Percentiles rank a stretch among this genome's conserved stretches.
Evolutionary conservation across 768 basidiomycete genomes (phyloP).

Genomic region (Mycena epipterygia): DNA sequence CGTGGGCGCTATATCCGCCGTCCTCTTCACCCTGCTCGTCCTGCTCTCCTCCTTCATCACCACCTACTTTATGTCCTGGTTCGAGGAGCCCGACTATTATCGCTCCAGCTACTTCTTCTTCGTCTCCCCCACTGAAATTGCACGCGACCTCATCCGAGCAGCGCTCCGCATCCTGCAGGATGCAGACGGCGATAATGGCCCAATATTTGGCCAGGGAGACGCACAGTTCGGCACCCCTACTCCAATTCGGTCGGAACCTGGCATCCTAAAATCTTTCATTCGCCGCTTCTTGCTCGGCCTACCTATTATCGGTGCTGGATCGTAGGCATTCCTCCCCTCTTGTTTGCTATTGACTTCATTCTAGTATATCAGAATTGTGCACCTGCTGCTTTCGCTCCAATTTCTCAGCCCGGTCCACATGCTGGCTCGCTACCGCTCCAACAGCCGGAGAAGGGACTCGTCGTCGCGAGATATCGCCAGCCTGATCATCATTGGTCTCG

Average conservation of each 20-base stretch:
- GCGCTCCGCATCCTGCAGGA: conserved; percentile 75
- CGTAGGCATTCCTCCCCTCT: conserved; percentile 39
- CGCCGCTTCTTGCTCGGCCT: conserved; percentile 84
- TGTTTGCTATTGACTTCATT: neutral
- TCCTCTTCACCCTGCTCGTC: conserved; percentile 75
- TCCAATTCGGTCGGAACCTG: conserved; percentile 50
- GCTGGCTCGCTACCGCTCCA: conserved; percentile 74
- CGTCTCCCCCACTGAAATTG: conserved; percentile 69
- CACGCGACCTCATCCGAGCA: conserved; percentile 72
- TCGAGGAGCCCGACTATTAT: conserved; percentile 66
- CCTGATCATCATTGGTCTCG: conserved; percentile 71
- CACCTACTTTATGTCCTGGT: conserved; percentile 71
- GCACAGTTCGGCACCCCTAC: conserved; percentile 28
- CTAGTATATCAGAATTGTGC: conserved; percentile 57
- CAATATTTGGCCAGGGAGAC: conserved; percentile 37
- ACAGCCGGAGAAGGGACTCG: conserved; percentile 66
- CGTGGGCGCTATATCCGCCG: conserved; percentile 69
- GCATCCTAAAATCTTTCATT: conserved; percentile 68
- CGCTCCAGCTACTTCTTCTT: conserved; percentile 47
- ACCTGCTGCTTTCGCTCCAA: conserved; percentile 76
- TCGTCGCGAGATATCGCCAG: conserved; percentile 74
- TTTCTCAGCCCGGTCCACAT: conserved; percentile 78
- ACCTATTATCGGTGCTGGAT: conserved; percentile 83
- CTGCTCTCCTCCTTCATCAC: conserved; percentile 80
- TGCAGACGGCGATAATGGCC: conserved; percentile 59